A percentile compares a stretch with the other conserved stretches of the same genome.
Evolutionary conservation across 306 rosid species (phyloP).

Genomic region (Vicia sativa): DNA sequence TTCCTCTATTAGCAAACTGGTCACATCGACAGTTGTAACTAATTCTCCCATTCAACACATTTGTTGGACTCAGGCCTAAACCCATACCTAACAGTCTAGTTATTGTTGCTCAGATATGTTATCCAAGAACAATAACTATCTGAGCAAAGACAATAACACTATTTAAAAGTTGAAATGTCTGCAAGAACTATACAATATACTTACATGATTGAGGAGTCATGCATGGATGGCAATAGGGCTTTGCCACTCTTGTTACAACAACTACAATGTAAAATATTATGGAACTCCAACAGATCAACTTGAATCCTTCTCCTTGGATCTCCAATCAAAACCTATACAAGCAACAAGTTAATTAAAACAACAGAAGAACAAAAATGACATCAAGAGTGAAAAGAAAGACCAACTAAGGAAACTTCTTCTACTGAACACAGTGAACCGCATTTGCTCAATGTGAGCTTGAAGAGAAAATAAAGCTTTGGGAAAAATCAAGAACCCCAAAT

Average conservation of each 20-base stretch:
- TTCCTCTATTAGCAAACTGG: too few relatives aligned
- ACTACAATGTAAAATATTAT: slow-evolving; percentile 67
- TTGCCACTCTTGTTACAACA: slow-evolving; percentile 71
- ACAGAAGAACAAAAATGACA: slow-evolving; percentile 14
- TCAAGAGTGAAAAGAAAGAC: slow-evolving; percentile 1
- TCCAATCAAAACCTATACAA: slow-evolving; percentile 72
- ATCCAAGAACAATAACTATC: not conserved
- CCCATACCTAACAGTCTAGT: not conserved
- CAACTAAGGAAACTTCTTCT: not conserved
- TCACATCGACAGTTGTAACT: too few relatives aligned
- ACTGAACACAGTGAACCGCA: not conserved
- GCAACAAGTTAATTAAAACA: slow-evolving; percentile 29
- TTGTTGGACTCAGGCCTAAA: not conserved
- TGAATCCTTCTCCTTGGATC: slow-evolving; percentile 91
- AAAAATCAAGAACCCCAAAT: not conserved
- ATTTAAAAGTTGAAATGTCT: slow-evolving; percentile 2
- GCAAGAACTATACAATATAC: slow-evolving; percentile 36
- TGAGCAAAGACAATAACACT: not conserved
- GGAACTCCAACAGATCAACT: slow-evolving; percentile 79
- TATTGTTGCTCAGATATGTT: too few relatives aligned
- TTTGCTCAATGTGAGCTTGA: slow-evolving; percentile 2
- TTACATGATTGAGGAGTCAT: slow-evolving; percentile 89
- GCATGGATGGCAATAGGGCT: slow-evolving; percentile 64
- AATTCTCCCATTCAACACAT: not conserved
- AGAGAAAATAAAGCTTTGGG: not conserved